phyloP scores from a whole-genome alignment of 177 flowering plant species.

The Tripterygium wilfordii region DNA sequence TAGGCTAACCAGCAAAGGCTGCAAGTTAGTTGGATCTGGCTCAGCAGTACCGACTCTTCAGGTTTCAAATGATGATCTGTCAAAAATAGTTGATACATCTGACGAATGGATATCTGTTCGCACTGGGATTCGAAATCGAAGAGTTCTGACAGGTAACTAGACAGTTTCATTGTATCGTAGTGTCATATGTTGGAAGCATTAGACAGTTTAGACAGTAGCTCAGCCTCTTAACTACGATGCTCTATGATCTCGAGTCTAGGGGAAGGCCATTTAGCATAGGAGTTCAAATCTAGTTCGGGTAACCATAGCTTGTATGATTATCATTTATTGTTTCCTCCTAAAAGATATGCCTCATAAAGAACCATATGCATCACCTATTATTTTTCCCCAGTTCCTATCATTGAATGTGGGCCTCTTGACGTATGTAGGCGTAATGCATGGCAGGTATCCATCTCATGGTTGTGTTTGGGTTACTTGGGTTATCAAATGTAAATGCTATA shows the following conservation, averaged over 20 bases:
- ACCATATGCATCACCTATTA: no score
- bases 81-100: constrained; percentile 71
- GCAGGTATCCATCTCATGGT: no score
- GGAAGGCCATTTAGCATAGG: no score
- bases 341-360: no score
- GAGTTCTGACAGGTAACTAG: constrained; percentile 70
- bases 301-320: no score
- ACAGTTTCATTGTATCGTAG: constrained; percentile 4
- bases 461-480: no score
- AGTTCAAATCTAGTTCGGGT: no score
- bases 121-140: constrained; percentile 87
- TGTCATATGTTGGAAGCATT: neutral
- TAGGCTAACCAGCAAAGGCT: constrained; percentile 69
- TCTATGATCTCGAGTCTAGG: neutral
- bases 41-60: constrained; percentile 72
- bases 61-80: constrained; percentile 85
- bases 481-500: no score
- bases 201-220: neutral
- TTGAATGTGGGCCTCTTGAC: no score
- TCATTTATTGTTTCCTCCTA: no score
- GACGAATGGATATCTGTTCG: constrained; percentile 97
- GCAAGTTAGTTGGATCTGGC: constrained; percentile 93
- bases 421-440: no score
- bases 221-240: neutral
- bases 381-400: no score